Evolutionary conservation across 2,329 filamentous ascomycete species (phyloP), one percentile per base, ranked within the genome.

Genomic region (Epichloe coenophiala): DNA sequence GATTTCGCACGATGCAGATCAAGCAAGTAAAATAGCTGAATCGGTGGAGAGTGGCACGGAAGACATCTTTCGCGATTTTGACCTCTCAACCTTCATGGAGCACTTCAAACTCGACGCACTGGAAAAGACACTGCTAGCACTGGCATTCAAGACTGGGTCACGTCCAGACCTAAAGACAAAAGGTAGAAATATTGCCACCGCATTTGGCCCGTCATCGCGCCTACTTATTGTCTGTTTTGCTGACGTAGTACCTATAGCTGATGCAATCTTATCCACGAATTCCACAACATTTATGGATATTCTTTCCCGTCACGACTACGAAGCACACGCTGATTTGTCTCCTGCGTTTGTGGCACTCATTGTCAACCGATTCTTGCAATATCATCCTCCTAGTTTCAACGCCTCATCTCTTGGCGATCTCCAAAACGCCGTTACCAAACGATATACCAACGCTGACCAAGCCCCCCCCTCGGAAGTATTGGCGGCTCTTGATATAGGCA

Each of bases 21-120:
- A 96, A 71, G 86, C 90, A 47, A 78, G 81, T 59, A 94, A 88
- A 69, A 95, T 98, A 63, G 90, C 91, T 54, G 90, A 97, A 65
- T 86, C 90, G 19, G 85, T 98, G 63, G 90, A 96, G 67, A 84
- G 83, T 2, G 87, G 83, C 19, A 91, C 93, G 58, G 89, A 93
- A 60, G 91, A 98, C 59, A 80, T 95, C 54, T 96, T 95, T 66
- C 85, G 89, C 52, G 91, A 97, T 64, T 96, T 98, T 61, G 91
- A 98, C 64, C 77, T 98, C n/a, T 86, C 87, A 2, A 87, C 86
- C 2, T 97, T 98, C 64, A 83, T 97, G 75, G 86, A 95, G 56
- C 90, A 97, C 66, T 98, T 98, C 73, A 89, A 90, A 64, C 76
- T 96, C 49, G 90, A 96, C 69, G 82, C 88, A 9, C 68, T 96